phyloP scores from a whole-genome alignment of 2,329 filamentous ascomycete species.

The Hymenoscyphus linearis region DNA sequence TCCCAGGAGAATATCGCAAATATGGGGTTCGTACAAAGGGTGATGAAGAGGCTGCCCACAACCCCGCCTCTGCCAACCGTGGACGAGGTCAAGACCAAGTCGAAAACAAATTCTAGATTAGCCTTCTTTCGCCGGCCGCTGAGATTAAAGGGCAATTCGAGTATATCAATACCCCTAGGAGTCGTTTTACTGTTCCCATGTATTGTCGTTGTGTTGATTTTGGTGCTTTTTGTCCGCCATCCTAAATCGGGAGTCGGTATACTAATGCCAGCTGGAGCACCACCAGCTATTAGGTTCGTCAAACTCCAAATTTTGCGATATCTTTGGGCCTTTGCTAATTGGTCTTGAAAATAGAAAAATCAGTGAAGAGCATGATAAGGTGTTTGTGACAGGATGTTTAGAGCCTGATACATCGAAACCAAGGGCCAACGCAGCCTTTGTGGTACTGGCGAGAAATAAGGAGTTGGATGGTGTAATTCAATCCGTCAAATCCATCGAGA shows the following conservation, averaged over 20 bases:
- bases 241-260: slow-evolving; percentile 77
- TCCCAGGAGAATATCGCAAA: slow-evolving; percentile 13
- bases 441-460: slow-evolving; percentile 92
- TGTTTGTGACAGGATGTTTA: slow-evolving; percentile 86
- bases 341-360: slow-evolving; percentile 64
- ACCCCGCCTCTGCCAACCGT: slow-evolving; percentile 38
- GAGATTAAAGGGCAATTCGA: slow-evolving; percentile 85
- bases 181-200: slow-evolving; percentile 89
- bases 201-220: slow-evolving; percentile 84
- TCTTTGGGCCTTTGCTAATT: slow-evolving; percentile 12
- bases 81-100: slow-evolving; percentile 39
- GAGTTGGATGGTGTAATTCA: slow-evolving; percentile 94
- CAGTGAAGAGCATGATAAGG: slow-evolving; percentile 93
- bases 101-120: slow-evolving; percentile 43
- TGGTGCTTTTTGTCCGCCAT: slow-evolving; percentile 84
- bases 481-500: slow-evolving; percentile 94
- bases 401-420: slow-evolving; percentile 73
- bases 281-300: slow-evolving; percentile 78
- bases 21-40: slow-evolving; percentile 50
- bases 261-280: slow-evolving; percentile 80
- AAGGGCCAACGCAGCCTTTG: slow-evolving; percentile 89
- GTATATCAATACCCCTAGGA: slow-evolving; percentile 85
- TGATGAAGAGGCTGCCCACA: slow-evolving; percentile 46
- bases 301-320: not conserved
- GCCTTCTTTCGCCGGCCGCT: slow-evolving; percentile 83